Conservation (phyloP, 148 eudicot species). For the Vaccinium vitisidaea region DNA sequence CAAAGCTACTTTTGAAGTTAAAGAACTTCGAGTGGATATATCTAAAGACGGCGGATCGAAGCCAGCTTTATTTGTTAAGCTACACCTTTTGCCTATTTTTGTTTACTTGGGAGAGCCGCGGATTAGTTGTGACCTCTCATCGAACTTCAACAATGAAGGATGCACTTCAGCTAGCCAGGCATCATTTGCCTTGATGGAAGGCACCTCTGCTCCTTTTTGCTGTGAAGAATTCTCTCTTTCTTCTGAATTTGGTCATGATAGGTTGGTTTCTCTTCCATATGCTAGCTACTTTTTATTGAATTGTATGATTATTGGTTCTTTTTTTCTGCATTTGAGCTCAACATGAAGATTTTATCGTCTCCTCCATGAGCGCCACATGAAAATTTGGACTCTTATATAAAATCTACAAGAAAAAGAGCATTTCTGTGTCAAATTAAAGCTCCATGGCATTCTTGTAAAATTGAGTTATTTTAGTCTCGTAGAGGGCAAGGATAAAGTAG, state of each 20-base stretch:
- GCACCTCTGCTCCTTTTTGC: slow-evolving; percentile 57
- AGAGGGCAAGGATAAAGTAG: neutral
- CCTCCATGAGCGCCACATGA: neutral
- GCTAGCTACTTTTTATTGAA: neutral
- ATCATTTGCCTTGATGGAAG: slow-evolving; percentile 42
- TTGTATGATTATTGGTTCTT: neutral
- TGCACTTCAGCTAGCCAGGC: slow-evolving; percentile 42
- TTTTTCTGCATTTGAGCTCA: neutral
- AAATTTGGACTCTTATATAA: neutral
- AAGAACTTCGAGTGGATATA: slow-evolving; percentile 77
- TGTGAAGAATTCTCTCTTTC: slow-evolving; percentile 86
- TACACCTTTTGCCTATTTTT: slow-evolving; percentile 69
- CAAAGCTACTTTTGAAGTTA: slow-evolving; percentile 73
- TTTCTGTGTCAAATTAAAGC: neutral
- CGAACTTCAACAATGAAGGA: slow-evolving; percentile 42
- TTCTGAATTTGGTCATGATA: slow-evolving; percentile 82
- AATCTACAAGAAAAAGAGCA: neutral
- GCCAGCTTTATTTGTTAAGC: slow-evolving; percentile 64
- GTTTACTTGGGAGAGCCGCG: slow-evolving; percentile 68
- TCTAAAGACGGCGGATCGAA: slow-evolving; percentile 76
- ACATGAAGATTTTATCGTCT: neutral
- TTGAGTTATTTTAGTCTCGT: neutral
- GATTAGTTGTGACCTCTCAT: slow-evolving; percentile 40
- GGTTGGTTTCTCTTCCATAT: slow-evolving; percentile 40
- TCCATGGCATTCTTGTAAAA: neutral